Evolutionary conservation across 2,329 filamentous ascomycete genomes (phyloP).

Genomic region (Trichoderma semiorbis): DNA sequence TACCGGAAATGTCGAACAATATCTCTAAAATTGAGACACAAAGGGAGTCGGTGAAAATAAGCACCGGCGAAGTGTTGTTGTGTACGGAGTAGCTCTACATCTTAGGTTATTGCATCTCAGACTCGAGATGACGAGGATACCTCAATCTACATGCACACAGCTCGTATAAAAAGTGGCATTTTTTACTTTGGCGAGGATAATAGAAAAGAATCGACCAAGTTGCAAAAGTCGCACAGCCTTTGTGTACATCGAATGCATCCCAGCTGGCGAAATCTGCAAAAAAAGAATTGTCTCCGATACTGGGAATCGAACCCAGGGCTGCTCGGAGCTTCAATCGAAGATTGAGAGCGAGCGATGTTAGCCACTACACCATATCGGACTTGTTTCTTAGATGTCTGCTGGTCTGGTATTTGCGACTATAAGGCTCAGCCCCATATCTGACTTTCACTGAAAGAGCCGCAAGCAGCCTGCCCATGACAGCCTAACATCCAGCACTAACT

Average conservation of each 20-base stretch:
- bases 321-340: constrained; percentile 26
- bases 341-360: constrained; percentile 37
- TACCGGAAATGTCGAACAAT: background rate
- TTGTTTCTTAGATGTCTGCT: background rate
- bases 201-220: background rate
- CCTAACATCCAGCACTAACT: background rate
- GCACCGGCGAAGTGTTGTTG: background rate
- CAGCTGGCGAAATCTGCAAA: background rate
- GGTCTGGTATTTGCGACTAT: accelerated
- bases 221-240: background rate
- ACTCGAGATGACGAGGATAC: background rate
- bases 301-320: constrained; percentile 37
- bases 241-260: background rate
- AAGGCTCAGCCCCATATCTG: background rate
- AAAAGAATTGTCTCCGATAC: constrained; percentile 27
- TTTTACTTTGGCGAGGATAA: background rate
- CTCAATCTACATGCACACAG: background rate
- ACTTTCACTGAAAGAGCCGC: background rate
- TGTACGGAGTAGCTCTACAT: background rate
- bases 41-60: background rate
- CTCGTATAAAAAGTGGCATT: background rate
- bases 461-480: background rate
- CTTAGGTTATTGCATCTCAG: background rate
- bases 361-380: constrained; percentile 37
- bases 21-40: background rate